These are phyloP conservation scores for Rubia balearica DNA, from an alignment of 305 asterid species.

Conservation along the genomic window DNA sequence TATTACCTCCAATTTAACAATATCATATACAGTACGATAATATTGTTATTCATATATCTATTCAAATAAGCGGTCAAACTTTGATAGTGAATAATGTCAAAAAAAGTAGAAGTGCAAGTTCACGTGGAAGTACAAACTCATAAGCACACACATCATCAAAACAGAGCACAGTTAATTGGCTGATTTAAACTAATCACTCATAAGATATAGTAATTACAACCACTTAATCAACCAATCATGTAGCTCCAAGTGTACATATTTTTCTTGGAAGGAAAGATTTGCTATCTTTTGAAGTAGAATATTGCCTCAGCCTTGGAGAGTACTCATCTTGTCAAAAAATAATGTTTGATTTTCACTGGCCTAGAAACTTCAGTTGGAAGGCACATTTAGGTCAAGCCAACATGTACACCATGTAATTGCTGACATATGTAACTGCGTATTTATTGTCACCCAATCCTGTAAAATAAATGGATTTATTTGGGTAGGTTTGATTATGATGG, in stretches of 20 bases:
- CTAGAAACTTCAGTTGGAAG: conserved; percentile 8
- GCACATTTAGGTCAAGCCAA: neutral
- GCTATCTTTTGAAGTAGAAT: neutral
- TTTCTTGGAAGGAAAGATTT: neutral
- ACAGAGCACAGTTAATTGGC: neutral
- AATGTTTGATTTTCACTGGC: neutral
- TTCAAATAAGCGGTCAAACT: too few relatives aligned
- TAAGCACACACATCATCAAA: conserved; percentile 30
- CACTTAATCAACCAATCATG: neutral
- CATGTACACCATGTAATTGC: neutral
- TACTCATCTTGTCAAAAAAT: neutral
- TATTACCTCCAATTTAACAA: too few relatives aligned
- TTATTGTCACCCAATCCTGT: neutral
- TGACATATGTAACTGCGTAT: neutral
- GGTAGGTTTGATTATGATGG: conserved; percentile 2
- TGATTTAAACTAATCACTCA: neutral
- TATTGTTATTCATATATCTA: too few relatives aligned
- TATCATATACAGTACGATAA: too few relatives aligned
- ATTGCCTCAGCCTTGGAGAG: conserved; percentile 18
- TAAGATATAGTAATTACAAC: neutral
- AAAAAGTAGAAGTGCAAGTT: too few relatives aligned
- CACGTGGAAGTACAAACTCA: neutral
- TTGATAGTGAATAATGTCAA: too few relatives aligned
- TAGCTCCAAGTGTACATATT: neutral
- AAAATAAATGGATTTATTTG: neutral